Conservation (phyloP, 495 filamentous ascomycete genomes). For the Arthonia radiata region DNA sequence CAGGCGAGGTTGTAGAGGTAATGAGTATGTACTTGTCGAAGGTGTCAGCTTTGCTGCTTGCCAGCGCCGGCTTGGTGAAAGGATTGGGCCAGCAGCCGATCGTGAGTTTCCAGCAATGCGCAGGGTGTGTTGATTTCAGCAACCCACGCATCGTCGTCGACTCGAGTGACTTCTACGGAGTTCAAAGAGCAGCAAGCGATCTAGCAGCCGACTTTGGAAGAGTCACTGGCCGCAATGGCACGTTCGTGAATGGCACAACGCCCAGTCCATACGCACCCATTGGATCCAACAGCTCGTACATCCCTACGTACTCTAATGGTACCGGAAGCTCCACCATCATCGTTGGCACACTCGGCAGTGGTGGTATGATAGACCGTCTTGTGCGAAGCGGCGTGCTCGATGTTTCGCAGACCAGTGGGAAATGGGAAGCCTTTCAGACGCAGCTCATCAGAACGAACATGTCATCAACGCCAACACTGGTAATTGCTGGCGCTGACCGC, state of each 20-base stretch:
- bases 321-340: slow-evolving; percentile 28
- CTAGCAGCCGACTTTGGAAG: slow-evolving; percentile 46
- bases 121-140: neutral
- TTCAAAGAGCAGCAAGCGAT: slow-evolving; percentile 39
- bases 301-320: slow-evolving; percentile 14
- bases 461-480: slow-evolving; percentile 27
- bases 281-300: slow-evolving; percentile 6
- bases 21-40: too few species aligned
- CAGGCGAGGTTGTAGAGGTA: too few species aligned
- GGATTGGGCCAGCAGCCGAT: neutral
- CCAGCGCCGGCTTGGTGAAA: too few species aligned
- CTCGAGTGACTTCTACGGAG: slow-evolving; percentile 35
- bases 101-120: neutral
- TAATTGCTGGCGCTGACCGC: slow-evolving; percentile 41
- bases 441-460: slow-evolving; percentile 28
- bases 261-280: slow-evolving; percentile 5
- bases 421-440: slow-evolving; percentile 48
- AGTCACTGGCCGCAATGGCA: slow-evolving; percentile 34
- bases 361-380: slow-evolving; percentile 30
- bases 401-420: slow-evolving; percentile 24
- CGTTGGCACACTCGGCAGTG: slow-evolving; percentile 41
- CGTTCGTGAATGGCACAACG: slow-evolving; percentile 21
- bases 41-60: too few species aligned
- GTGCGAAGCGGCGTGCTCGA: slow-evolving; percentile 28
- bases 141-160: slow-evolving; percentile 19